Evolutionary conservation across 345 rosid species (phyloP).

Genomic region (Kandelia obovata): DNA sequence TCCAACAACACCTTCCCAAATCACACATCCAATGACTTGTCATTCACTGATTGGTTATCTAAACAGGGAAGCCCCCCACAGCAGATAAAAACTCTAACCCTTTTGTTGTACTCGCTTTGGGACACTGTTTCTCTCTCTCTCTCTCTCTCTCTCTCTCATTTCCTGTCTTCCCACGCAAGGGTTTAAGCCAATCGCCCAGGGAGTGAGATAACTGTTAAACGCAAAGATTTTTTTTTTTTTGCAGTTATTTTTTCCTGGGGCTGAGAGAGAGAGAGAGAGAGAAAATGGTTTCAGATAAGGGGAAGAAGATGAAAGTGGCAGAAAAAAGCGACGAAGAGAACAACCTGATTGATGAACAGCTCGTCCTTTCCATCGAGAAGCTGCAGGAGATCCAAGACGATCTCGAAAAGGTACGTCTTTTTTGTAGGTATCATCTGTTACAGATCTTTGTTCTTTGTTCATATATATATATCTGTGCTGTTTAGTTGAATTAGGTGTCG

Average conservation of each 20-base stretch:
- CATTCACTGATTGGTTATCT: constrained; percentile 11
- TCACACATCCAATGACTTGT: constrained; percentile 10
- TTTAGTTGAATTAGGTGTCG: not conserved
- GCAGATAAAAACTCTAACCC: constrained; percentile 52
- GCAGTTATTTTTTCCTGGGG: too few species aligned
- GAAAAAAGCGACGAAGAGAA: constrained; percentile 64
- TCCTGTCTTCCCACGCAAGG: constrained; percentile 12
- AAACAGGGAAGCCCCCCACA: not conserved
- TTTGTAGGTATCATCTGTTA: not conserved
- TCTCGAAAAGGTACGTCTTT: constrained; percentile 66
- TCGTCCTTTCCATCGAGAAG: constrained; percentile 84
- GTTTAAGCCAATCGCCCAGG: not conserved
- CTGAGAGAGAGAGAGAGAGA: not conserved
- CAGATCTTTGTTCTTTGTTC: not conserved
- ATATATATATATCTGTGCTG: too few species aligned
- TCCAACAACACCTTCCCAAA: not conserved
- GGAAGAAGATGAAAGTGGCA: constrained; percentile 69
- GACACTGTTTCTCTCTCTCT: not conserved
- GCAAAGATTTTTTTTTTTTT: too few species aligned
- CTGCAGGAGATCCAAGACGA: constrained; percentile 96
- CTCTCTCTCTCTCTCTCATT: not conserved
- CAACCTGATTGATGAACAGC: constrained; percentile 65
- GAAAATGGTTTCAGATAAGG: constrained; percentile 76
- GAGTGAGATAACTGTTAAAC: too few species aligned
- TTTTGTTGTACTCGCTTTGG: constrained; percentile 14